These are phyloP conservation scores for Claviceps humidiphila DNA, from an alignment of 2,329 filamentous ascomycete species.

Conservation along the genomic window DNA sequence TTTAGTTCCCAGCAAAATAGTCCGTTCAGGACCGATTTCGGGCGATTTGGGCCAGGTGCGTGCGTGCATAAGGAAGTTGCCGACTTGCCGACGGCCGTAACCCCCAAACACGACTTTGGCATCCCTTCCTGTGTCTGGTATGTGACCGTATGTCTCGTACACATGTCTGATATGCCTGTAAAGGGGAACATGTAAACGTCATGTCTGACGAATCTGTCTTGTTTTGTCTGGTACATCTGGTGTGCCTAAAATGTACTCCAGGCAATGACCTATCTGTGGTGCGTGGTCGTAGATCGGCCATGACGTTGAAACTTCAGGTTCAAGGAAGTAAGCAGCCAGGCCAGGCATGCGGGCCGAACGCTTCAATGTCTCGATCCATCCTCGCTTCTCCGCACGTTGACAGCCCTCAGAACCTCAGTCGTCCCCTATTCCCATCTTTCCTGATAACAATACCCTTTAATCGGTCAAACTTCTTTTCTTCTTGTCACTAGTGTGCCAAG, in stretches of 20 bases:
- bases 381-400: neutral
- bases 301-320: neutral
- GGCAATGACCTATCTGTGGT: neutral
- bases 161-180: neutral
- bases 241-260: neutral
- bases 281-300: neutral
- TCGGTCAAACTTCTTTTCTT: neutral
- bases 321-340: neutral
- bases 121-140: neutral
- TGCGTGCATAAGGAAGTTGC: neutral
- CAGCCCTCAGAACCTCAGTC: neutral
- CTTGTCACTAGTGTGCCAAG: constrained; percentile 1
- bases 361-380: neutral
- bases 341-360: neutral
- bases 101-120: neutral
- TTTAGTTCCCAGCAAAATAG: neutral
- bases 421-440: neutral
- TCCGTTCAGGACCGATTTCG: neutral
- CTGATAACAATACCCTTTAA: neutral
- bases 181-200: too few relatives aligned
- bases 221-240: neutral
- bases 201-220: neutral
- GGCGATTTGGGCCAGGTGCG: neutral
- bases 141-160: neutral
- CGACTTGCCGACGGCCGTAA: neutral